phyloP scores from a whole-genome alignment of 164 flowering plant species.

The Macadamia tetraphylla region DNA sequence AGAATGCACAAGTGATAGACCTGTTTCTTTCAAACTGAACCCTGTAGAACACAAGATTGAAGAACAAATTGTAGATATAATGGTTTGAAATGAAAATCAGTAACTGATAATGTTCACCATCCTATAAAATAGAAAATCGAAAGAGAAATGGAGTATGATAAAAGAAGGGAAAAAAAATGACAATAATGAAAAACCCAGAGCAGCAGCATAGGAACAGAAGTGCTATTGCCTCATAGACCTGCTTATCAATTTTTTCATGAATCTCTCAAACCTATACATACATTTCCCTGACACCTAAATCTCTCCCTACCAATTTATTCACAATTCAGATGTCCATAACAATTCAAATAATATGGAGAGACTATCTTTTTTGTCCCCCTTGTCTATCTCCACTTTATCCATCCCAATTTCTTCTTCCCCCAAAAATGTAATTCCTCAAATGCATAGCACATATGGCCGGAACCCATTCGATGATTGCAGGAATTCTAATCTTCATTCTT shows the following conservation, averaged over 20 bases:
- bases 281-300: conserved; percentile 53
- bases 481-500: conserved; percentile 1
- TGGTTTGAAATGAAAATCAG: conserved; percentile 13
- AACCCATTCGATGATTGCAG: background rate
- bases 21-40: background rate
- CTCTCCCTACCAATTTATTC: conserved; percentile 47
- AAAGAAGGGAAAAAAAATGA: conserved; percentile 10
- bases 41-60: background rate
- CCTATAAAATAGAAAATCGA: conserved; percentile 26
- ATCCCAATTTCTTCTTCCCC: background rate
- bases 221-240: conserved; percentile 17
- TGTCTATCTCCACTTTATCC: conserved; percentile 1
- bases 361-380: conserved; percentile 15
- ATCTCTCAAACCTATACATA: conserved; percentile 51
- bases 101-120: conserved; percentile 8
- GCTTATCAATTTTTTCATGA: conserved; percentile 15
- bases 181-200: conserved; percentile 39
- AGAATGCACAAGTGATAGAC: background rate
- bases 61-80: background rate
- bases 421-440: background rate
- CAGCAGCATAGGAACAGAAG: conserved; percentile 23
- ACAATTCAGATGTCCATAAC: conserved; percentile 13
- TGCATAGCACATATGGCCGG: background rate
- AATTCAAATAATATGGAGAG: conserved; percentile 54
- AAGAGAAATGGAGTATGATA: conserved; percentile 18